Conservation (phyloP, 106 monocot species). For the Triglochin maritima region DNA sequence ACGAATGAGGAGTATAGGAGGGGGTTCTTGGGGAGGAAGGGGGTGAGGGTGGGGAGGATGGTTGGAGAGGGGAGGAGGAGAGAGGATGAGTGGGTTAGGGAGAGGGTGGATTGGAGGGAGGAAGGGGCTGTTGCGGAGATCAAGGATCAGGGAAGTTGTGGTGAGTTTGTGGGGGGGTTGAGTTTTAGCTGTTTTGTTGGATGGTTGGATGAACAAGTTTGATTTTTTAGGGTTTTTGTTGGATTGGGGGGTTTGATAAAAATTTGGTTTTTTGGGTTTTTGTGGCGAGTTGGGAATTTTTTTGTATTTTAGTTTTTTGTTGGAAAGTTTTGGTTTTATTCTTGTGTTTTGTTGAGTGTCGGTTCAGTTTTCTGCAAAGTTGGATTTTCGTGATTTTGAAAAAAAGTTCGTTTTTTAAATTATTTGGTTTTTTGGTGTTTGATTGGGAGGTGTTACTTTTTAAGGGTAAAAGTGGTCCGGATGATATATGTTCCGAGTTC, state of each 20-base stretch:
- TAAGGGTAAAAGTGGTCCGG: too few species aligned
- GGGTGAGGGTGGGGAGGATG: conserved; percentile 15
- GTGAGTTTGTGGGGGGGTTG: conserved; percentile 43
- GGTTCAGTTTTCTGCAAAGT: too few species aligned
- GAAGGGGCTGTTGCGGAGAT: conserved; percentile 57
- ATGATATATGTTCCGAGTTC: too few species aligned
- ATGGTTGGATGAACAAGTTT: too few species aligned
- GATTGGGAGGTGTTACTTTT: too few species aligned
- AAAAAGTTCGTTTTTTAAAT: too few species aligned
- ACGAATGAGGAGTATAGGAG: conserved; percentile 79
- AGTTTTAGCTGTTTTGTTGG: neutral
- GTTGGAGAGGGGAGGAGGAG: conserved; percentile 5
- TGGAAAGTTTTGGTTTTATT: neutral
- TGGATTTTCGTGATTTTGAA: too few species aligned
- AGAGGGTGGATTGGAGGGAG: conserved; percentile 64
- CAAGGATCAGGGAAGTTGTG: conserved; percentile 79
- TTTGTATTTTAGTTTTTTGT: neutral
- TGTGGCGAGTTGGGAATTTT: neutral
- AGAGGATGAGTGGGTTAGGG: conserved; percentile 28
- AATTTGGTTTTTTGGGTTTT: neutral
- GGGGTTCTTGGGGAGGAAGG: conserved; percentile 28
- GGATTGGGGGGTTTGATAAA: neutral
- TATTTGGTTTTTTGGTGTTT: too few species aligned
- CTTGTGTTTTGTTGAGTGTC: neutral
- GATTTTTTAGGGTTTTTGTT: too few species aligned